Base-by-base conservation (phyloP, 2,329 filamentous ascomycete genomes). In the Aspergillus sp. region DNA sequence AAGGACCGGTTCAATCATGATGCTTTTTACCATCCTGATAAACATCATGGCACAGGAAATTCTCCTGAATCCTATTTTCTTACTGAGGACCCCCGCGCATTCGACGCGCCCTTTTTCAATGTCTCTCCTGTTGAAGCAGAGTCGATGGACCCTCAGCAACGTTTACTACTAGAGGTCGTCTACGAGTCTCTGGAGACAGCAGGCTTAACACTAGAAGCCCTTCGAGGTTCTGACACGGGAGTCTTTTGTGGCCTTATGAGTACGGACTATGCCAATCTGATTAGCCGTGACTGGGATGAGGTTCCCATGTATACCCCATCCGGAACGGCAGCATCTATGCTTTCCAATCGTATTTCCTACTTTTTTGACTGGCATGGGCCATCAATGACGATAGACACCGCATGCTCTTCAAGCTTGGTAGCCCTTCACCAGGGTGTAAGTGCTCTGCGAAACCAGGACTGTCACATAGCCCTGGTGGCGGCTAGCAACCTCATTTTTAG, bases 371-470 rank as follows among this genome's bases (percentile, higher is more conserved):
- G 68, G 67, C 64, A 67, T 17, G 70, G 80, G 0, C 76, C 80
- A 0, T 75, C 71, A 1, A 74, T 80, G 67, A 80, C 78, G 0
- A 72, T 82, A 15, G 79, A 82, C 39, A 82, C 80, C 0, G 80
- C 80, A 2, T 82, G 80, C 55, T 81, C 79, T 1, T 78, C 78
- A 0, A 76, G 73, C 50, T 62, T 82, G 3, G 67, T 76, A 13
- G 74, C 76, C 1, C 53, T 78, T 0, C 74, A 78, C 56, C 69
- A 72, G 15, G 75, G 73, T 0, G 70, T 75, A 9, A 66, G 72
- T 43, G 67, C 63, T 10, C 51, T 78, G 0, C 67, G 71, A 1
- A 64, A 50, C 6, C 71, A 74, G 2, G 72, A 76, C 28, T 70
- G 63, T 17, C 63, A 64, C 5, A 60, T 71, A 1, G 69, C 67